phyloP scores from a whole-genome alignment of 129 eudicot species.

The Helichrysum umbraculigerum region DNA sequence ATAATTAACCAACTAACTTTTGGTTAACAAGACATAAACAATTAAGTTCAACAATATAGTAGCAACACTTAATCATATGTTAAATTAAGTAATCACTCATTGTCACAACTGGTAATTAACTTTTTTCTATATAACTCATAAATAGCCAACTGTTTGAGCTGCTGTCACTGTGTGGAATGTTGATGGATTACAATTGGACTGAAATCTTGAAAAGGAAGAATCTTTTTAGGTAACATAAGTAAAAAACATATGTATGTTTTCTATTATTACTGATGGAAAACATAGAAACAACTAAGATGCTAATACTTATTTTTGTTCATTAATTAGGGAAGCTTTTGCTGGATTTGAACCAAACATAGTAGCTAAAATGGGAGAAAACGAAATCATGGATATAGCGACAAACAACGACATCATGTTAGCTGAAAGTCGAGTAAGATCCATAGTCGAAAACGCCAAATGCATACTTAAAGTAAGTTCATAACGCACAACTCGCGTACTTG shows the following conservation, averaged over 20 bases:
- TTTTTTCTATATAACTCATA: neutral
- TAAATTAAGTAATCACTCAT: neutral
- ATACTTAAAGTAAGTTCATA: slow-evolving; percentile 64
- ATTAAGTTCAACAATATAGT: no score
- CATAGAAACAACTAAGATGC: neutral
- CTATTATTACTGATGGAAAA: neutral
- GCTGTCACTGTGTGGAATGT: slow-evolving; percentile 89
- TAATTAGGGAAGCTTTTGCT: slow-evolving; percentile 70
- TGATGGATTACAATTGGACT: slow-evolving; percentile 98
- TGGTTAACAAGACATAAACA: no score
- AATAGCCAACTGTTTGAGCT: slow-evolving; percentile 89
- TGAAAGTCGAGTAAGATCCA: slow-evolving; percentile 86
- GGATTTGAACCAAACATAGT: slow-evolving; percentile 83
- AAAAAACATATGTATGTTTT: neutral
- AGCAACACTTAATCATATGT: neutral
- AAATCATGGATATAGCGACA: slow-evolving; percentile 67
- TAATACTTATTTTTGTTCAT: neutral
- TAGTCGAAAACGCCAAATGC: slow-evolving; percentile 96
- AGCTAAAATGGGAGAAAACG: slow-evolving; percentile 78
- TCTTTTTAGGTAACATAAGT: slow-evolving; percentile 57
- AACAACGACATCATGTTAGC: slow-evolving; percentile 70
- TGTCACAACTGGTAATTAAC: neutral
- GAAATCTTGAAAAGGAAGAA: slow-evolving; percentile 80
- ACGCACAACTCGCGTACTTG: neutral
- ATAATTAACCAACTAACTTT: no score